Percentiles rank a stretch among this genome's conserved stretches.
phyloP scores from a whole-genome alignment of 2,329 filamentous ascomycete species.

The Calonectria pseudoreteaudii region DNA sequence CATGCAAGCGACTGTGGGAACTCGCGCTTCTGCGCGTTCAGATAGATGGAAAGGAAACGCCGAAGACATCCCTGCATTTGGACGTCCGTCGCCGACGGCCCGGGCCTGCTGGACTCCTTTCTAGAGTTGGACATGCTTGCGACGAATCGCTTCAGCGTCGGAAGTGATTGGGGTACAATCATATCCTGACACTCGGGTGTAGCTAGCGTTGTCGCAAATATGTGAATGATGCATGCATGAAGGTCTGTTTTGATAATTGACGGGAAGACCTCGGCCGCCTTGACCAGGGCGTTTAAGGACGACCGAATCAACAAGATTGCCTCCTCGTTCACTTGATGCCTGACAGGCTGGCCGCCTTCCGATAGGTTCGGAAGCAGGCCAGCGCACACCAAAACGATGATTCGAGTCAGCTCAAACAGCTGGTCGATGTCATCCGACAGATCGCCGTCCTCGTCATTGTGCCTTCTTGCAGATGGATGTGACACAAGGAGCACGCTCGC shows the following conservation, averaged over 20 bases:
- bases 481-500: conserved; percentile 89
- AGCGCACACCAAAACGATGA: conserved; percentile 92
- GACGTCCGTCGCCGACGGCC: conserved; percentile 65
- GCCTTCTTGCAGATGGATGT: conserved; percentile 83
- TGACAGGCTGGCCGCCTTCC: conserved; percentile 72
- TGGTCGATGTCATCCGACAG: conserved; percentile 98
- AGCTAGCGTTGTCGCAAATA: conserved; percentile 92
- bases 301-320: conserved; percentile 83
- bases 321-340: conserved; percentile 88
- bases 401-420: conserved; percentile 94
- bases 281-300: conserved; percentile 88
- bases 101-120: conserved; percentile 50
- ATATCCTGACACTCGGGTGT: conserved; percentile 86
- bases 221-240: conserved; percentile 96
- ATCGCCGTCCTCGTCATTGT: conserved; percentile 73
- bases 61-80: conserved; percentile 87
- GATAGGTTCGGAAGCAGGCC: conserved; percentile 87
- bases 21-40: conserved; percentile 81
- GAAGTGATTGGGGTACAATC: conserved; percentile 89
- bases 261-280: conserved; percentile 95
- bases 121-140: conserved; percentile 73
- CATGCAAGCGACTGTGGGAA: conserved; percentile 81
- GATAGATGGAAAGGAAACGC: conserved; percentile 84
- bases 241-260: conserved; percentile 96
- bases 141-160: conserved; percentile 92